These are phyloP conservation scores for Postia placenta DNA, from an alignment of 768 basidiomycete genomes.

Conservation along the genomic window DNA sequence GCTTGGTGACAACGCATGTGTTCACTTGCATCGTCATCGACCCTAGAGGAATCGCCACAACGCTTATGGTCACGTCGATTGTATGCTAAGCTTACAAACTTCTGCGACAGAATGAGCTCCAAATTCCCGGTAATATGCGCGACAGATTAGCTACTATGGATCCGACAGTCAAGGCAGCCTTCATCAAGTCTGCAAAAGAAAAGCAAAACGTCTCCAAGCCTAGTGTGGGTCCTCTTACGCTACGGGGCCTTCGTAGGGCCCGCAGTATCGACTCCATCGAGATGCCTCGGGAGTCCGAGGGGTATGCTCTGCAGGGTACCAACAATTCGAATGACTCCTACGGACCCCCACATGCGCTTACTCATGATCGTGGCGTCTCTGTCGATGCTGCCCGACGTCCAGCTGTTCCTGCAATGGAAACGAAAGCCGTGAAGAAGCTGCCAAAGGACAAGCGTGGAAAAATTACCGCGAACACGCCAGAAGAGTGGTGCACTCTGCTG, in stretches of 20 bases:
- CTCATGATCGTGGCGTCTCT: constrained; percentile 46
- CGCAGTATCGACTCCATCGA: constrained; percentile 67
- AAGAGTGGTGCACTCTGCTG: constrained; percentile 62
- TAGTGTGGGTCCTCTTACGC: constrained; percentile 35
- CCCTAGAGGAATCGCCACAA: too few relatives aligned
- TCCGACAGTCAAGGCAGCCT: constrained; percentile 80
- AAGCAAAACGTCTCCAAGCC: constrained; percentile 38
- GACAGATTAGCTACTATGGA: constrained; percentile 81
- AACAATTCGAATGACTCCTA: constrained; percentile 8
- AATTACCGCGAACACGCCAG: constrained; percentile 38
- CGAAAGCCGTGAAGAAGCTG: constrained; percentile 21
- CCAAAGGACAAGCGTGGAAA: constrained; percentile 47
- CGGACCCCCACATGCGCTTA: constrained; percentile 3
- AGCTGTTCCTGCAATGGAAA: neutral
- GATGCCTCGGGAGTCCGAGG: constrained; percentile 40
- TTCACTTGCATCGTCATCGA: too few relatives aligned
- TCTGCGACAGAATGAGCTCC: constrained; percentile 69
- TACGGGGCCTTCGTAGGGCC: constrained; percentile 57
- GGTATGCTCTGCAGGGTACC: constrained; percentile 5
- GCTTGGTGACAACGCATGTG: too few relatives aligned
- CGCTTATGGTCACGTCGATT: too few relatives aligned
- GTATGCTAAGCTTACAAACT: too few relatives aligned
- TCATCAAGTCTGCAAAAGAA: constrained; percentile 81
- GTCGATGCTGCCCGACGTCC: constrained; percentile 38
- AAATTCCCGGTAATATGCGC: constrained; percentile 74